Percentiles rank a stretch among this genome's conserved stretches.
Conservation (phyloP, 2,329 filamentous ascomycete genomes). For the Neofusicoccum laricinum region DNA sequence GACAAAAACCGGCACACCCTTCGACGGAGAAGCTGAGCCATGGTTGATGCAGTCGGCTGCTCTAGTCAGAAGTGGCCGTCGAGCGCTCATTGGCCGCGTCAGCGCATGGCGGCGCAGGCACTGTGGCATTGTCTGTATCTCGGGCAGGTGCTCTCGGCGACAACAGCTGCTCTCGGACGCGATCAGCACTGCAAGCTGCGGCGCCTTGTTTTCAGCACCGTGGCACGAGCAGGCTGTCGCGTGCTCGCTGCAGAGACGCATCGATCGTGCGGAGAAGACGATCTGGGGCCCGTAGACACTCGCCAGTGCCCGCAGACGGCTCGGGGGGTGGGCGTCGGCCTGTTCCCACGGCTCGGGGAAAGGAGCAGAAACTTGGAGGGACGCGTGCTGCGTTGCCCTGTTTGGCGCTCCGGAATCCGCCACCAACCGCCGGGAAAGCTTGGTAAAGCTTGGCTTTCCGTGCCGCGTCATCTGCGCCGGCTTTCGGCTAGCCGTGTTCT, state of each 20-base stretch:
- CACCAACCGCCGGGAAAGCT: conserved; percentile 12
- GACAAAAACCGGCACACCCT: background rate
- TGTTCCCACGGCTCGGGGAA: background rate
- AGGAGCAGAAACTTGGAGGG: background rate
- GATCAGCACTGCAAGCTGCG: background rate
- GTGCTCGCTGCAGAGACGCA: background rate
- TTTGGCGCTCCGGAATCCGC: background rate
- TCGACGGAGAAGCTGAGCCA: background rate
- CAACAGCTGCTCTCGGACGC: background rate
- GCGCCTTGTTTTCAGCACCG: background rate
- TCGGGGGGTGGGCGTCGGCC: too few species aligned
- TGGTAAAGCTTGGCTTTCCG: conserved; percentile 15
- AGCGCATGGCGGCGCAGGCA: background rate
- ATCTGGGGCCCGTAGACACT: background rate
- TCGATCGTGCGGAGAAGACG: background rate
- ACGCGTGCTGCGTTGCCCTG: background rate
- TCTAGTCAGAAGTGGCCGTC: background rate
- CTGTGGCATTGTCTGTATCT: background rate
- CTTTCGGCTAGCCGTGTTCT: background rate
- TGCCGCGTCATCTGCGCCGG: background rate
- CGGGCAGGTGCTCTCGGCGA: background rate
- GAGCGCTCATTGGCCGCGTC: background rate
- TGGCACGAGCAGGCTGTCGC: background rate
- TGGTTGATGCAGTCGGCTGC: background rate
- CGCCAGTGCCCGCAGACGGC: background rate